A percentile compares a stretch with the other conserved stretches of the same genome.
phyloP scores from a whole-genome alignment of 1,284 basidiomycete genomes.

The Xerocomus minutiporus region DNA sequence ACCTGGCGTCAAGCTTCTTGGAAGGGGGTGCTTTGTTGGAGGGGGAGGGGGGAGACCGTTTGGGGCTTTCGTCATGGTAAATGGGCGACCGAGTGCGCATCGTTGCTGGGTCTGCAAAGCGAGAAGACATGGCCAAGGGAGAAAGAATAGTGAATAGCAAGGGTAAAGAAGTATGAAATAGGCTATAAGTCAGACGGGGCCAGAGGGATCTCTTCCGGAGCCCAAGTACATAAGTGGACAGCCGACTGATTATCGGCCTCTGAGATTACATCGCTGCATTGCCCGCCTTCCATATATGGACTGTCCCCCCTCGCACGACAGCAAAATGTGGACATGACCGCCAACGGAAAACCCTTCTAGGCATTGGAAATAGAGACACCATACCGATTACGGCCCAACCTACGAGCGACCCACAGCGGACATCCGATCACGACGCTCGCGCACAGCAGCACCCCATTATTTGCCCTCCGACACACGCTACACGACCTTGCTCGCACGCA shows the following conservation, averaged over 20 bases:
- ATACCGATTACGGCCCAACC: slow-evolving; percentile 8
- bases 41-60: slow-evolving; percentile 32
- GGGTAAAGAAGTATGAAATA: slow-evolving; percentile 24
- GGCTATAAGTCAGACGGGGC: slow-evolving; percentile 26
- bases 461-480: slow-evolving; percentile 30
- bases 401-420: slow-evolving; percentile 30
- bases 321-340: slow-evolving; percentile 11
- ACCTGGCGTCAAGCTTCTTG: slow-evolving; percentile 32
- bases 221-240: slow-evolving; percentile 30
- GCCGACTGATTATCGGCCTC: slow-evolving; percentile 31
- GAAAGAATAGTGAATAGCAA: slow-evolving; percentile 5
- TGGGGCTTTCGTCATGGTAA: slow-evolving; percentile 25
- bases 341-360: slow-evolving; percentile 23
- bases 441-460: slow-evolving; percentile 19
- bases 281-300: slow-evolving; percentile 22
- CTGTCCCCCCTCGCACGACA: slow-evolving; percentile 2
- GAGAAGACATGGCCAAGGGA: slow-evolving; percentile 27
- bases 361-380: slow-evolving; percentile 29
- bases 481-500: slow-evolving; percentile 54
- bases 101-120: slow-evolving; percentile 26
- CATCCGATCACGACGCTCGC: slow-evolving; percentile 18
- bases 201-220: slow-evolving; percentile 21
- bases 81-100: slow-evolving; percentile 33
- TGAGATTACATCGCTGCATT: slow-evolving; percentile 25
- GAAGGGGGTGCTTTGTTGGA: slow-evolving; percentile 30